These are phyloP conservation scores for Colletotrichum tropicicola DNA, from an alignment of 2,329 filamentous ascomycete genomes.

Conservation along the genomic window DNA sequence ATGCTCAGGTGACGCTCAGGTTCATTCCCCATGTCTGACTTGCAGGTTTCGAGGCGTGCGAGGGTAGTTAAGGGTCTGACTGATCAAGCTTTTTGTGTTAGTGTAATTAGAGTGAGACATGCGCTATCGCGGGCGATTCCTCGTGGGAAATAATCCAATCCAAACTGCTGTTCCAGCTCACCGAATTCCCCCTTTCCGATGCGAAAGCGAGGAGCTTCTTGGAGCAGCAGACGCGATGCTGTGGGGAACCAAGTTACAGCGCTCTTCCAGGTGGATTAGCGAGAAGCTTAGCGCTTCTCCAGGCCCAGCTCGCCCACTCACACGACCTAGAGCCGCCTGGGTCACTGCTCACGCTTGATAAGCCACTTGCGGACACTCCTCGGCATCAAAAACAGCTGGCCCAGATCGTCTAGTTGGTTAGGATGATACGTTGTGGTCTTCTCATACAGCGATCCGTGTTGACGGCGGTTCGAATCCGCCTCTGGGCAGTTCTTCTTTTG, in stretches of 20 bases:
- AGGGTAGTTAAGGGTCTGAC: background rate
- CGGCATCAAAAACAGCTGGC: background rate
- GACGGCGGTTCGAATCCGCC: conserved; percentile 32
- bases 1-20: background rate
- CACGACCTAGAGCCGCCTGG: background rate
- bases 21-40: background rate
- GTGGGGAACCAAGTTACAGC: background rate
- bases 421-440: conserved; percentile 32
- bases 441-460: conserved; percentile 27
- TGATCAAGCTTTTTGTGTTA: background rate
- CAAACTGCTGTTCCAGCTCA: background rate
- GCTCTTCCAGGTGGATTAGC: background rate
- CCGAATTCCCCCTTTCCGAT: background rate
- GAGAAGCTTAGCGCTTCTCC: no score
- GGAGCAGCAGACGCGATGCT: no score
- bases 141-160: conserved; percentile 1
- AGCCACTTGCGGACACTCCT: background rate
- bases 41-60: background rate
- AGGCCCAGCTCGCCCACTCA: background rate
- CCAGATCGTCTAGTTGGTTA: conserved; percentile 33
- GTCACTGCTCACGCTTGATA: background rate
- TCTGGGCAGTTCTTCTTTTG: conserved; percentile 20
- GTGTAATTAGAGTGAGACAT: conserved; percentile 4
- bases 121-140: background rate
- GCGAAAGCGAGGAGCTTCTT: background rate